Conservation (phyloP, 768 basidiomycete species). For the Calvatia gigantea region DNA sequence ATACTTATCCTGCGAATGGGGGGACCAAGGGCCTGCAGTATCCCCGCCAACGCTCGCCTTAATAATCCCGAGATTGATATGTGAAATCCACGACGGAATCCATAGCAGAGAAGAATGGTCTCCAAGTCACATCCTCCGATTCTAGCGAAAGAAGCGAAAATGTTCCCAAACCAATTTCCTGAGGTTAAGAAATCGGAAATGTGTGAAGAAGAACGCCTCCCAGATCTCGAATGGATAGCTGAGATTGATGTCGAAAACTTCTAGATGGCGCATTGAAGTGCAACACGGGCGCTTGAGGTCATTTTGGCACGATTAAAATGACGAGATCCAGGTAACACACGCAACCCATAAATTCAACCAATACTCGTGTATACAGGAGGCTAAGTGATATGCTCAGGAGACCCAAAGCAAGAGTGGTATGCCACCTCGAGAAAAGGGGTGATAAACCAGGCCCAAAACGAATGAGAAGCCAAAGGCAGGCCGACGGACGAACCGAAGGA, state of each 20-base stretch:
- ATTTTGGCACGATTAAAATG: no score
- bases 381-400: no score
- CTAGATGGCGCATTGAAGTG: not conserved
- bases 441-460: no score
- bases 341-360: no score
- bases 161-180: not conserved
- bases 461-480: no score
- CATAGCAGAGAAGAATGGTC: not conserved
- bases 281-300: no score
- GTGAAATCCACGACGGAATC: not conserved
- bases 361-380: no score
- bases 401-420: no score
- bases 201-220: not conserved
- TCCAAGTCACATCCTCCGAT: not conserved
- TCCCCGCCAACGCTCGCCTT: not conserved
- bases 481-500: no score
- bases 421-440: no score
- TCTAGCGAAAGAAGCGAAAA: not conserved
- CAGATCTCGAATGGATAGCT: not conserved
- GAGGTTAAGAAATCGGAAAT: not conserved
- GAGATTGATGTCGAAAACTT: not conserved
- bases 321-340: no score
- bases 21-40: not conserved
- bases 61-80: not conserved
- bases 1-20: not conserved